phyloP scores from a whole-genome alignment of 257 asterid genomes.

The Agastache rugosa region DNA sequence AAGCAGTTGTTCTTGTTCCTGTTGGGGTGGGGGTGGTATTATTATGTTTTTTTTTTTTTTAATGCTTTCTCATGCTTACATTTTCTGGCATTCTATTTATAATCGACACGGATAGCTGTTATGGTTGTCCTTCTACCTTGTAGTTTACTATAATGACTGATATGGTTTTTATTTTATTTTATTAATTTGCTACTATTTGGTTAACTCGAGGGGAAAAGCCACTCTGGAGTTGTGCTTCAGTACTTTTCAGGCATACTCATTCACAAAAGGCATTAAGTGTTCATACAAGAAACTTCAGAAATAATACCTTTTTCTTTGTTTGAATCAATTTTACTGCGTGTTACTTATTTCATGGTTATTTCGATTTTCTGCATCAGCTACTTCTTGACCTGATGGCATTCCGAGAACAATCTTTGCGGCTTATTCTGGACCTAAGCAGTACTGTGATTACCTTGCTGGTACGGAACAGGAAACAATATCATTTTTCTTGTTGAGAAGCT shows the following conservation, averaged over 20 bases:
- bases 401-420: conserved; percentile 98
- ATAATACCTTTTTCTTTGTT: conserved; percentile 16
- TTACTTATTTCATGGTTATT: conserved; percentile 25
- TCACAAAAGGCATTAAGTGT: conserved; percentile 14
- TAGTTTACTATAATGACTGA: conserved; percentile 10
- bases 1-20: neutral
- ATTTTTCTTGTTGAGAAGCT: conserved; percentile 36
- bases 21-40: neutral
- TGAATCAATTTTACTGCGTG: neutral
- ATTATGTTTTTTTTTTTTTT: neutral
- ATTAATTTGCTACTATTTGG: conserved; percentile 19
- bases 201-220: conserved; percentile 14
- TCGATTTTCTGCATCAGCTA: conserved; percentile 65
- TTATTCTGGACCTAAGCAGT: conserved; percentile 96
- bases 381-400: conserved; percentile 98
- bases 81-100: conserved; percentile 6
- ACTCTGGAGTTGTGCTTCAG: conserved; percentile 6
- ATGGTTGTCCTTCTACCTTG: conserved; percentile 15
- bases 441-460: conserved; percentile 99
- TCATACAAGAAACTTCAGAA: conserved; percentile 7
- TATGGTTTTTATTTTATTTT: neutral
- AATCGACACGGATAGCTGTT: conserved; percentile 15
- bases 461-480: conserved; percentile 44
- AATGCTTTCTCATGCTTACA: conserved; percentile 16
- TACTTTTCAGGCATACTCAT: conserved; percentile 20